These are phyloP conservation scores for Purpureocillium takamizusanense DNA, from an alignment of 2,329 filamentous ascomycete genomes.

Conservation along the genomic window DNA sequence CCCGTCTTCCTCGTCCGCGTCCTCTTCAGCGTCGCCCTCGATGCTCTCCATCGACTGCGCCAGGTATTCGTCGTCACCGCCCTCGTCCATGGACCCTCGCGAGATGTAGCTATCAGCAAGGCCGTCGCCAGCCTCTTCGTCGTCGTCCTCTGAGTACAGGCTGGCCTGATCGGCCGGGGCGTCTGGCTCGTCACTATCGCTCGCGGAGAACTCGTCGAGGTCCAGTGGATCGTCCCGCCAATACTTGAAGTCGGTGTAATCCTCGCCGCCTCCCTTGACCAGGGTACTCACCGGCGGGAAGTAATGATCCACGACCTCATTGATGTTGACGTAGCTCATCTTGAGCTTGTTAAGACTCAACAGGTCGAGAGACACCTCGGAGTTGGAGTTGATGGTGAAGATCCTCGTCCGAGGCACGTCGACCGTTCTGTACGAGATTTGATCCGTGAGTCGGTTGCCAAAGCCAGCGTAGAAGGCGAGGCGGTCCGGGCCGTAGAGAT, in stretches of 20 bases:
- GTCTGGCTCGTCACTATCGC: conserved; percentile 55
- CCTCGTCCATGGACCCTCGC: conserved; percentile 35
- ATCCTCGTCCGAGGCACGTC: conserved; percentile 92
- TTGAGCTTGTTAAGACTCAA: conserved; percentile 89
- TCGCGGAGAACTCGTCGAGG: conserved; percentile 80
- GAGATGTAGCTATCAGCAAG: conserved; percentile 50
- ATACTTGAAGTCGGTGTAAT: conserved; percentile 95
- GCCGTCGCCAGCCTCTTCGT: conserved; percentile 29
- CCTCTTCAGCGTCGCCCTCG: conserved; percentile 20
- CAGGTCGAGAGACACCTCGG: conserved; percentile 86
- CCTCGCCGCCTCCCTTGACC: conserved; percentile 81
- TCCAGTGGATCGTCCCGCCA: conserved; percentile 84
- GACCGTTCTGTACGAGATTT: conserved; percentile 89
- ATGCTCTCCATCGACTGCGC: conserved; percentile 30
- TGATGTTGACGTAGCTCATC: conserved; percentile 94
- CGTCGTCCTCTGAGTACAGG: conserved; percentile 34
- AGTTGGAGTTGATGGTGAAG: conserved; percentile 97
- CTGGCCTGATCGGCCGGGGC: conserved; percentile 34
- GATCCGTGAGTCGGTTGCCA: conserved; percentile 92
- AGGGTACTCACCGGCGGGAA: conserved; percentile 87
- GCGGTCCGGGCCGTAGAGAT: conserved; percentile 66
- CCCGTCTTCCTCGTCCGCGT: conserved; percentile 20
- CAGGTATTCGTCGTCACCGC: conserved; percentile 25
- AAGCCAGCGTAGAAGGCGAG: conserved; percentile 96
- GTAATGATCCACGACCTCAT: conserved; percentile 95